Conservation (phyloP, 2,329 filamentous ascomycete genomes). For the Fusarium sp. region DNA sequence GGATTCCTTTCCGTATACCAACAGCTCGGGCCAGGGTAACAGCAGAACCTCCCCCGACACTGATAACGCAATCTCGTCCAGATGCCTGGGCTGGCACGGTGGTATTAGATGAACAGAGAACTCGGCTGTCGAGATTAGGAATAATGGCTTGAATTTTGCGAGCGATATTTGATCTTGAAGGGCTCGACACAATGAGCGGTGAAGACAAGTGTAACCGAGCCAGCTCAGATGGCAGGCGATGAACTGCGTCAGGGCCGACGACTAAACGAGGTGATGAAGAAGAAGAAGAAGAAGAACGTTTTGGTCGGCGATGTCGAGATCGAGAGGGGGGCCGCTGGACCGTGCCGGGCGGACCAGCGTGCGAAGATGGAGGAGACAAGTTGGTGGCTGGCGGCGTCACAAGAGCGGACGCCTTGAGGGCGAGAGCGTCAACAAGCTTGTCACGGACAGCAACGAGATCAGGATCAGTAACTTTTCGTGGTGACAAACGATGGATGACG, state of each 20-base stretch:
- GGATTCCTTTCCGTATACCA: constrained; percentile 61
- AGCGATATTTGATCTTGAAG: constrained; percentile 51
- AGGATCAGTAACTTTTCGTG: constrained; percentile 26
- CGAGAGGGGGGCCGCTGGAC: constrained; percentile 5
- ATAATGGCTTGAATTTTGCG: constrained; percentile 48
- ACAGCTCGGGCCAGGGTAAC: constrained; percentile 68
- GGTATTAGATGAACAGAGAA: constrained; percentile 49
- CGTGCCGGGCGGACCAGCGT: constrained; percentile 1
- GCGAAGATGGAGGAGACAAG: constrained; percentile 26
- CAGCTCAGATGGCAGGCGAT: constrained; percentile 49
- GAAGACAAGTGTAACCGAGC: constrained; percentile 45
- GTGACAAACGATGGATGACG: constrained; percentile 13
- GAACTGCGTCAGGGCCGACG: constrained; percentile 48
- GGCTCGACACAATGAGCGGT: constrained; percentile 53
- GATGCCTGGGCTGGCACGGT: constrained; percentile 35
- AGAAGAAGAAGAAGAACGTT: neutral
- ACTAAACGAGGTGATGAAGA: constrained; percentile 48
- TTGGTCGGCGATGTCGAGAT: neutral
- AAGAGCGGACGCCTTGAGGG: constrained; percentile 26
- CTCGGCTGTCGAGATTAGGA: constrained; percentile 46
- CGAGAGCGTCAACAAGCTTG: constrained; percentile 21
- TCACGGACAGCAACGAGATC: constrained; percentile 29
- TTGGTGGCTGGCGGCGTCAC: constrained; percentile 30
- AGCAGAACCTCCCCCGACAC: constrained; percentile 71
- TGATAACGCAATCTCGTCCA: constrained; percentile 66